Evolutionary conservation across 805 yeast genomes (phyloP), one percentile per base, ranked within the genome.

Genomic region (Saturnispora sanitii): DNA sequence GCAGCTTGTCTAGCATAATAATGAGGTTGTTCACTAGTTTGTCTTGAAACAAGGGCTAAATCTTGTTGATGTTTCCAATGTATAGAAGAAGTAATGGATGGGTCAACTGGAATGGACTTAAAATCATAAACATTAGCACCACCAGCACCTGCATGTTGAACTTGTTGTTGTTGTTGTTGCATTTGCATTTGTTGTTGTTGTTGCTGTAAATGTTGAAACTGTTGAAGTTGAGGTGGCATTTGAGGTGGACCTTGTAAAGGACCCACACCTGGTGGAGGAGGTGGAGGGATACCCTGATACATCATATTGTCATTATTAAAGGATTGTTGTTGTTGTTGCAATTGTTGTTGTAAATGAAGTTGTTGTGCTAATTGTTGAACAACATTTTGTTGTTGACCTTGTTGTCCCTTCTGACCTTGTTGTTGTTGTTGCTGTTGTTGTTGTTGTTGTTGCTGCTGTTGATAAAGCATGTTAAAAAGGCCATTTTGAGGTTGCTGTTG

Each of bases 1-100:
- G 95, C 95, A 22, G 86, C 87, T 47, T 77, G 77, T 44, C 94
- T 71, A 4, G 95, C 95, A 62, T 83, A 85, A 54, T 71, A 79
- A 61, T 85, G 95, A 3, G 94, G 83, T 20, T 73, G 58, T 51
- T 72, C 75, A 23, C 83, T 71, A 46, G 66, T 71, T 34, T 42
- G 45, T 57, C 92, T 73, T 4, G 92, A 80, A 37, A 81, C 58
- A 46, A 77, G 85, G 22, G 77, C 79, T 44, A 86, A 67, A 55
- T 79, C 86, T 35, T 67, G 62, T 61, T 85, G 95, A 56, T 82
- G 88, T 58, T 78, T 82, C 95, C 94, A 85, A 51, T 71, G 70
- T 7, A 67, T 50, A 3, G 79, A 64, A 34, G 47, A 58, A 46
- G 56, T 54, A 42, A 53, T 51, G 21, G 54, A 28, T 36, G 53